A percentile compares a stretch with the other conserved stretches of the same genome.
Evolutionary conservation across 2,329 filamentous ascomycete genomes (phyloP).

Genomic region (Cladosporium colombiae): DNA sequence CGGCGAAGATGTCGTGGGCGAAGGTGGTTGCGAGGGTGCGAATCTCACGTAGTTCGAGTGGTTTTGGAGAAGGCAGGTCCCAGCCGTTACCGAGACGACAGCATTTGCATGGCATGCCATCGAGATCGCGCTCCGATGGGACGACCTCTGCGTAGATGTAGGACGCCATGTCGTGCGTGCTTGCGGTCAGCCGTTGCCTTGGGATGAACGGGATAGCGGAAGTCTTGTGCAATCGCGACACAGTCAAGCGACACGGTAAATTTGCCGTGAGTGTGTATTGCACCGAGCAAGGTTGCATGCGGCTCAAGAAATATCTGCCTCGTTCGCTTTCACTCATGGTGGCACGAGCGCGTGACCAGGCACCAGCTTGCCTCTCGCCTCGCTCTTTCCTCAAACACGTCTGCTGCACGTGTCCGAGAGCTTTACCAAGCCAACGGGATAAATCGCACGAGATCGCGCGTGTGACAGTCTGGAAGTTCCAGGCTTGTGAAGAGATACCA

Average conservation of each 20-base stretch:
- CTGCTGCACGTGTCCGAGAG: too few relatives aligned
- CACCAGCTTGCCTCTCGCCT: too few relatives aligned
- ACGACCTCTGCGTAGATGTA: conserved; percentile 27
- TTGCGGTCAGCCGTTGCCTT: background rate
- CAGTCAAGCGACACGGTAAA: too few relatives aligned
- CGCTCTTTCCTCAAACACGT: too few relatives aligned
- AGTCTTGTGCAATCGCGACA: background rate
- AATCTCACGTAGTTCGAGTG: conserved; percentile 27
- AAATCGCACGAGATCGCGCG: too few relatives aligned
- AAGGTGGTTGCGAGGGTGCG: conserved; percentile 26
- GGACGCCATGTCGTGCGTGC: conserved; percentile 24
- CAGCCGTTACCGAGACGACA: conserved; percentile 27
- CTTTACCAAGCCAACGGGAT: too few relatives aligned
- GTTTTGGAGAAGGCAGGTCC: conserved; percentile 28
- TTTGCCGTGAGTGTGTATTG: too few relatives aligned
- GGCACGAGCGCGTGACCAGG: too few relatives aligned
- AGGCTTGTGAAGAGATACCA: background rate
- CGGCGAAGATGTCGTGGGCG: conserved; percentile 38
- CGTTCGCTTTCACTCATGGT: too few relatives aligned
- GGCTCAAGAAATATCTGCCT: too few relatives aligned
- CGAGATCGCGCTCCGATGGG: conserved; percentile 25
- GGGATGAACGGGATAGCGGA: background rate
- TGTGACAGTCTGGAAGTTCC: too few relatives aligned
- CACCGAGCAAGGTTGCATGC: too few relatives aligned
- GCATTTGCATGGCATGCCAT: conserved; percentile 27